Conservation (phyloP, 164 flowering plant species). For the Akebia trifoliata region DNA sequence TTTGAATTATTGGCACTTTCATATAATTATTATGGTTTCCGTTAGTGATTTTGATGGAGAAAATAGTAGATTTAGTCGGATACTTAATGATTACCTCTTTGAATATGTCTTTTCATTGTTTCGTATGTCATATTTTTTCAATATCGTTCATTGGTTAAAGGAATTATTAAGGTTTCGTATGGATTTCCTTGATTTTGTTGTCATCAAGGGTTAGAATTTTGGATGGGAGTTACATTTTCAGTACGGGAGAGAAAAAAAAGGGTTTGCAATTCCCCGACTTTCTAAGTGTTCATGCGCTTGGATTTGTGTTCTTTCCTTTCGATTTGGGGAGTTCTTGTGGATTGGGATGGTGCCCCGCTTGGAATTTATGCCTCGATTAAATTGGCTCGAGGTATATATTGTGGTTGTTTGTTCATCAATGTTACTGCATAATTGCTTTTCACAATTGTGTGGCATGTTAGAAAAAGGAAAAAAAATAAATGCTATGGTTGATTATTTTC, state of each 20-base stretch:
- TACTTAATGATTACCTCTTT: background rate
- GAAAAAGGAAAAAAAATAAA: too few species aligned
- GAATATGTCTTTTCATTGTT: background rate
- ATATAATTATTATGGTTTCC: background rate
- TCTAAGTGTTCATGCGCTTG: background rate
- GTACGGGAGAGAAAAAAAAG: background rate
- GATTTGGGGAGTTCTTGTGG: background rate
- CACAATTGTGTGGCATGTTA: background rate
- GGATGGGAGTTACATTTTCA: background rate
- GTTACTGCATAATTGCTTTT: conserved; percentile 5
- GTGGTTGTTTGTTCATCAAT: background rate
- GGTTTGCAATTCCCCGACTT: background rate
- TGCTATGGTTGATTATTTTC: background rate
- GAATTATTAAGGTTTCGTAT: background rate
- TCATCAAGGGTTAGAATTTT: background rate
- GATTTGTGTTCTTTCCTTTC: background rate
- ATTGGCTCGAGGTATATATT: conserved; percentile 9
- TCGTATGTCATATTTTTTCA: background rate
- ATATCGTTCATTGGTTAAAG: background rate
- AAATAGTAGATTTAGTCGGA: background rate
- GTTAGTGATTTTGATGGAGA: background rate
- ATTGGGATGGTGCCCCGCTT: conserved; percentile 1
- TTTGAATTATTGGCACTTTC: background rate
- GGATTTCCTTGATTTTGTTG: background rate
- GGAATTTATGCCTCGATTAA: conserved; percentile 3